Evolutionary conservation across 345 rosid species (phyloP), one percentile per base, ranked within the genome.

Genomic region (Limnanthes douglasii): DNA sequence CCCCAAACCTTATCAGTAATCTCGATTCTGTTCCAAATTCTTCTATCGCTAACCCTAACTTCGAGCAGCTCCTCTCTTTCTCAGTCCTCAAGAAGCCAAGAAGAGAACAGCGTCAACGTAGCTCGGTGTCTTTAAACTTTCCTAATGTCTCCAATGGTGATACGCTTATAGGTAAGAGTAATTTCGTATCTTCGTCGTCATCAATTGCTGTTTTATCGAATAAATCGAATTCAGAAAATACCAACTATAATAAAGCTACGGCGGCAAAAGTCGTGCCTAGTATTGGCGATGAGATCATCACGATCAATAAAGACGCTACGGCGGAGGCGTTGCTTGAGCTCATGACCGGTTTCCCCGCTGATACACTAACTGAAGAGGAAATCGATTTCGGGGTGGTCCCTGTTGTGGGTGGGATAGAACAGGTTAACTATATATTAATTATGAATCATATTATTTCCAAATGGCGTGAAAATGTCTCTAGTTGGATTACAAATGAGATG

Each of bases 341-440:
- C 18, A 67, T 94, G 0, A 79, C 98, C 7, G 98, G 98, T 11
- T 90, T 90, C 57, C 98, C 95, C 0, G 95, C 95, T 0, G 98
- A 90, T 48, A 74, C 84, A 0, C 61, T 90, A 8, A 84, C 94
- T 0, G 94, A 80, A 20, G 98, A 84, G 46, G 95, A 90, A 52
- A 74, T 90, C 16, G 92, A 90, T 2, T 77, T 77, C 5, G 92
- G 86, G 0, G 86, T 90, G 0, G 68, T 85, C 7, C 66, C 86
- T 5, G 69, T 72, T 0, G 54, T 84, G 3, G 98, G 94, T 0
- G 95, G 98, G 12, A 79, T 90, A 8, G 98, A 84, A 53, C 95
- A 90, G 72, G 98, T 84, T 4, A 90, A 90, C 34, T 90, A 90
- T 49, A 90, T 75, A n/a, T 61, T 90, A 17, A 77, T 84, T 27